Evolutionary conservation across 306 rosid genomes (phyloP), one percentile per base, ranked within the genome.

Genomic region (Corylus americana): DNA sequence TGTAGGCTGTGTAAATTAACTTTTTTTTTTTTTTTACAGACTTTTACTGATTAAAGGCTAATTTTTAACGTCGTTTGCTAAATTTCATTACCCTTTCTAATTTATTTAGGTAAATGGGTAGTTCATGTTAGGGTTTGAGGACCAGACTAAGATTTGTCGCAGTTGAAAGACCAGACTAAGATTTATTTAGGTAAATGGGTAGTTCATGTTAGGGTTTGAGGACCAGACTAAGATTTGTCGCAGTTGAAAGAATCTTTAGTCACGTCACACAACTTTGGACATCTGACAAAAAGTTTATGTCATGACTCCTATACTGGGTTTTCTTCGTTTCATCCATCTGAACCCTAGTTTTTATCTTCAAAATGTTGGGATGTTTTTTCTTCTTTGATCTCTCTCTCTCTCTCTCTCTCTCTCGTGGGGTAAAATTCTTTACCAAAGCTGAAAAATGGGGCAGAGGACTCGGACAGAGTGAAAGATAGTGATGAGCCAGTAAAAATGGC

Each of bases 261-360:
- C 92, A 88, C 94, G 91, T 91, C 97, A 91, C 79, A 76, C 90
- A 83, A 71, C 84, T 90, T 90, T 83, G 87, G 86, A 85, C 76
- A 57, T 87, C 93, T 90, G 93, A 90, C 93, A 90, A 85, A 87
- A 87, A 82, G 79, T 87, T 87, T 75, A 84, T 84, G 89, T 85
- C 90, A 86, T 87, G 90, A 82, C 89, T 87, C 88, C 85, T 70
- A 81, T 59, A 42, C 85, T 81, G 79, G 73, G 83, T 37, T 80
- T 48, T 72, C 87, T 74, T 83, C 79, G 68, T 83, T 68, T 70
- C 78, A 71, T 82, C 81, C 82, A 69, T 67, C 79, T 48, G 51
- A 85, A 80, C 91, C 91, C 92, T 85, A 86, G 82, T 50, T 76
- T 63, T 83, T 74, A 59, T 79, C 78, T 73, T 74, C 74, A 47